Base-by-base conservation (phyloP, 1,284 basidiomycete species). In the Rhodotorula sp. region DNA sequence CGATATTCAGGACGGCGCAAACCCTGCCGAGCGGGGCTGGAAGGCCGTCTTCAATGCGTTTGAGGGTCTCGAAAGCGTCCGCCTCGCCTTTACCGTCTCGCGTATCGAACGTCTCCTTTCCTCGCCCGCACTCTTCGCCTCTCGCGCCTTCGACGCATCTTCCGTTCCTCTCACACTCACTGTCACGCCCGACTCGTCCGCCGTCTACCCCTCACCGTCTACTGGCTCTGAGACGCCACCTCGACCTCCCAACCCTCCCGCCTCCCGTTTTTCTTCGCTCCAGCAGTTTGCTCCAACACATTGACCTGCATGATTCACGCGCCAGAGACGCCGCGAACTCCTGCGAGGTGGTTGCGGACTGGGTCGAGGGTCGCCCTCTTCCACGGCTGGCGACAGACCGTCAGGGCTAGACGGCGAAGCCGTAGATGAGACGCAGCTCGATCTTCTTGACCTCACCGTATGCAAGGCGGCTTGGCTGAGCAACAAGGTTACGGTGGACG, bases 291-390 rank as follows among this genome's bases (percentile, higher is more conserved):
- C 48, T 64, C 32, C 27, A 17, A 4, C 4, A 9, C 17, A 46
- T 57, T 54, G 24, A 17, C n/a, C 54, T 63, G 2, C 47, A 27
- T 54, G 62, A 54, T 11, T 54, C 54, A 47, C 58, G 34, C 46
- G 17, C 27, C n/a, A 24, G 27, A 32, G 20, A 29, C 3, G 62
- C 62, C 0, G 48, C 20, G 1, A 48, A 27, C 13, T 58, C 55
- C 17, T 20, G 36, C 19, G 47, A 29, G 27, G 32, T 64, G n/a
- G 20, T 58, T 8, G 55, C 48, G 8, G 62, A 64, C 3, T 64
- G 55, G 48, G 15, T 64, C 29, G 60, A 54, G 51, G 24, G n/a
- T 11, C 20, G 13, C 24, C 34, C 13, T 1, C 30, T 15, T 19
- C 19, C 11, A 20, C 6, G 6, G 54, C 34, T 10, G 20, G 15